Evolutionary conservation across 352 stramenopile species (phyloP).

Genomic region (Phytopythium chamaehyphon): DNA sequence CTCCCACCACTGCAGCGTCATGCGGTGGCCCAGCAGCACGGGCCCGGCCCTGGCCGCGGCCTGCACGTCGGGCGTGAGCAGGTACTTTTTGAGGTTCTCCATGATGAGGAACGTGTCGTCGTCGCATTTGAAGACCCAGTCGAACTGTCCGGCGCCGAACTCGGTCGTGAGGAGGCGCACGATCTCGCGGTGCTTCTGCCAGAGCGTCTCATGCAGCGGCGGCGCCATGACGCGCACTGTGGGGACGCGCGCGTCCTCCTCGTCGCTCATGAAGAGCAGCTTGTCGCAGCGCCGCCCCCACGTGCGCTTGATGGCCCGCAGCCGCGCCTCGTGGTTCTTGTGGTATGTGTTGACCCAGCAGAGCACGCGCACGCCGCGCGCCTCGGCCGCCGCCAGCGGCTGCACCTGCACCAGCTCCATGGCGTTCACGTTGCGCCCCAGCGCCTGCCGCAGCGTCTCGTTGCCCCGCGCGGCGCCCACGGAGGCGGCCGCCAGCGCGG

Average conservation of each 20-base stretch:
- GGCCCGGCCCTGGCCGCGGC: constrained; percentile 29
- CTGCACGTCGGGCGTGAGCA: constrained; percentile 47
- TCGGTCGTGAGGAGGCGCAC: constrained; percentile 68
- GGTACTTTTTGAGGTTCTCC: constrained; percentile 78
- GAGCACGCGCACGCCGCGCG: constrained; percentile 50
- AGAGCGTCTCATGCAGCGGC: constrained; percentile 69
- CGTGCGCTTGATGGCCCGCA: constrained; percentile 66
- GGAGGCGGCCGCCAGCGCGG: neutral
- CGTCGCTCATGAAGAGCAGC: constrained; percentile 86
- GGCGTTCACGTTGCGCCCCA: constrained; percentile 64
- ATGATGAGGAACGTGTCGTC: constrained; percentile 86
- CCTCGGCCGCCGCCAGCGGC: constrained; percentile 29
- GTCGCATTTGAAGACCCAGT: constrained; percentile 88
- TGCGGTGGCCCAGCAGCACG: constrained; percentile 72
- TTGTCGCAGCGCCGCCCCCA: constrained; percentile 84
- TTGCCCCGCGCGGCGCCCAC: neutral
- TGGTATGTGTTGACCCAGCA: constrained; percentile 88
- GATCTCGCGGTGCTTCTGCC: constrained; percentile 84
- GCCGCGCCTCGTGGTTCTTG: constrained; percentile 56
- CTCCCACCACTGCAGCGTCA: constrained; percentile 86
- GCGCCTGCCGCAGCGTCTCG: constrained; percentile 14
- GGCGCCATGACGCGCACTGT: constrained; percentile 64
- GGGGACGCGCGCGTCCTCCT: constrained; percentile 52
- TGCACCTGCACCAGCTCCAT: constrained; percentile 70
- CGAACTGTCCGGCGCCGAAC: constrained; percentile 56